Base-by-base conservation (phyloP, 2,329 filamentous ascomycete species). In the Stemphylium vesicarium region DNA sequence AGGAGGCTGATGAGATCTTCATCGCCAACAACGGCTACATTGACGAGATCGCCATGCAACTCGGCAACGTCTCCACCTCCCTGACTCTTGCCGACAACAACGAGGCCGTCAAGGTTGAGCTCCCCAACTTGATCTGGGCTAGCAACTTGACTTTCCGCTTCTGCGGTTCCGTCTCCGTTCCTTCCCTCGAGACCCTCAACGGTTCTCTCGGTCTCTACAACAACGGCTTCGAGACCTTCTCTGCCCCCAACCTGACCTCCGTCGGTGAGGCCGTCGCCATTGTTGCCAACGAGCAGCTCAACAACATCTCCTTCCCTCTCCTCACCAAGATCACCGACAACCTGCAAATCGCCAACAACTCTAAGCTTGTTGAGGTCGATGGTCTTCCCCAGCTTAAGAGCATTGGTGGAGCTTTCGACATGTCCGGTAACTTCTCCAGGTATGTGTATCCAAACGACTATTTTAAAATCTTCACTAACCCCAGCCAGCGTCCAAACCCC, bases 301-400 rank as follows among this genome's bases (percentile, higher is more conserved):
- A 79, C 74, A 96, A 96, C 84, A 82, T 97, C 77, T 87, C 88
- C 56, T 84, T 96, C 78, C 88, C 89, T 42, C 41, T 73, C 18
- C 82, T 98, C 40, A 83, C 81, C 63, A 83, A 79, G 50, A 84
- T 96, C 69, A 86, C 84, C 65, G 93, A 91, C 80, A 91, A 89
- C 75, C 85, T 96, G 75, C 87, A 89, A 66, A 86, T 99, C 72
- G 88, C 90, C 78, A 96, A 96, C 86, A 97, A 98, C 88, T 91
- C 91, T 57, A 80, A 82, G 51, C 84, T 97, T 31, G 66, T 78
- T 52, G 74, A 80, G 57, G 82, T 97, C 52, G 77, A 84, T 62
- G 86, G 85, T 31, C 90, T 98, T 79, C 82, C 84, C 58, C 74
- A 81, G 62, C 84, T 99, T 24, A 73, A 84, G 72, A 84, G 80